Base-by-base conservation (phyloP, 805 yeast genomes). In the Saitoella complicata region DNA sequence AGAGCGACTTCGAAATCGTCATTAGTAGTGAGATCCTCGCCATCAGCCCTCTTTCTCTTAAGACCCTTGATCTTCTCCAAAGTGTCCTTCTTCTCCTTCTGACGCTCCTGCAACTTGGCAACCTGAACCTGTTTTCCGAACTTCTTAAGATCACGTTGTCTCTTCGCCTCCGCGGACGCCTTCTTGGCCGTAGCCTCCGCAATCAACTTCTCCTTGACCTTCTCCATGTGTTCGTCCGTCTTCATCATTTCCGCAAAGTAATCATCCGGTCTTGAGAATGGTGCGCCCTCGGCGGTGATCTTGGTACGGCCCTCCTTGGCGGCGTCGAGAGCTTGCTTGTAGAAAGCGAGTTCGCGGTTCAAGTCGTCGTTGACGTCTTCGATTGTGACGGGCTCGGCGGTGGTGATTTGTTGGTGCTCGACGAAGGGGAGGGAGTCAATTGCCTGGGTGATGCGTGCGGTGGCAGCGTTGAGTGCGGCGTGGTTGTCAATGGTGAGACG, bases 221-320 rank as follows among this genome's bases (percentile, higher is more conserved):
- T 83, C 58, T 85, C 95, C 98, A 91, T 91, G 64, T 91, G 99
- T 62, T 85, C 95, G 63, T 91, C 98, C 45, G 87, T 79, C 68
- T 91, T 91, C 48, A 86, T 83, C 98, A 91, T 91, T 65, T 91
- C 98, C 12, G 98, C 99, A 66, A 91, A 91, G 63, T 84, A 91
- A 61, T 91, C 98, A 56, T 75, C 67, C 35, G 99, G 99, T 62
- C 98, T 76, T 31, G 93, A 71, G 61, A 91, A 91, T 48, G 95
- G 85, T 32, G 88, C 76, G 52, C 82, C 71, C 56, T 76, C 76
- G 42, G 52, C 52, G 46, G 76, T 65, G 38, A 82, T 67, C 45
- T 73, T 72, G 40, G 70, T 61, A 57, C 88, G 78, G 30, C 82
- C 95, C 53, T 71, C 74, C 43, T 71, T 64, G 31, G 82, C 91